A percentile compares a stretch with the other conserved stretches of the same genome.
These are phyloP conservation scores for Hermanozyma aechmeae DNA, from an alignment of 805 yeast genomes.

Conservation along the genomic window DNA sequence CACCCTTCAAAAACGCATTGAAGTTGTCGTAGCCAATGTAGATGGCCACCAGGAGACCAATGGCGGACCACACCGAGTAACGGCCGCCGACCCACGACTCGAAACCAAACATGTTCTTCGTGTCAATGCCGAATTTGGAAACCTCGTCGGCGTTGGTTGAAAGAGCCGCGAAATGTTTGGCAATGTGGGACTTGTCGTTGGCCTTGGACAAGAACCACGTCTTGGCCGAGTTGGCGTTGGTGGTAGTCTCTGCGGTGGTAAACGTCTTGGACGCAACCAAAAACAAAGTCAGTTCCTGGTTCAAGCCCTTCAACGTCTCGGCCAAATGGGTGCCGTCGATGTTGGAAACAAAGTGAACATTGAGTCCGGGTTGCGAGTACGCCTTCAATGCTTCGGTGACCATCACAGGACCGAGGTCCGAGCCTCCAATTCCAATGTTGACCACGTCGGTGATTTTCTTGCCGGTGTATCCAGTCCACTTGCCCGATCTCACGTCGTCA, in stretches of 20 bases:
- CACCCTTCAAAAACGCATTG: constrained; percentile 88
- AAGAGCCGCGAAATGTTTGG: constrained; percentile 95
- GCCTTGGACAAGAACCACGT: constrained; percentile 80
- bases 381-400: constrained; percentile 96
- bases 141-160: constrained; percentile 92
- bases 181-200: constrained; percentile 61
- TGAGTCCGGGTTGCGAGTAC: constrained; percentile 64
- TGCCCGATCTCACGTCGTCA: constrained; percentile 81
- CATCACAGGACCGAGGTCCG: constrained; percentile 98
- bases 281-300: constrained; percentile 89
- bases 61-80: constrained; percentile 99
- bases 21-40: constrained; percentile 95
- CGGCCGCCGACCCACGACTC: constrained; percentile 99
- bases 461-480: constrained; percentile 96
- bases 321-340: constrained; percentile 98
- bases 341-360: constrained; percentile 92
- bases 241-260: constrained; percentile 97
- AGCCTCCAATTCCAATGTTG: constrained; percentile 98
- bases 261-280: constrained; percentile 94
- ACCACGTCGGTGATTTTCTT: constrained; percentile 88
- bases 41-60: constrained; percentile 90
- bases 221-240: constrained; percentile 95
- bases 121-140: constrained; percentile 91
- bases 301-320: constrained; percentile 68
- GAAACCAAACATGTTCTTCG: constrained; percentile 97